A percentile compares a stretch with the other conserved stretches of the same genome.
phyloP scores from a whole-genome alignment of 139 green algal species.

The Closterium sp. region DNA sequence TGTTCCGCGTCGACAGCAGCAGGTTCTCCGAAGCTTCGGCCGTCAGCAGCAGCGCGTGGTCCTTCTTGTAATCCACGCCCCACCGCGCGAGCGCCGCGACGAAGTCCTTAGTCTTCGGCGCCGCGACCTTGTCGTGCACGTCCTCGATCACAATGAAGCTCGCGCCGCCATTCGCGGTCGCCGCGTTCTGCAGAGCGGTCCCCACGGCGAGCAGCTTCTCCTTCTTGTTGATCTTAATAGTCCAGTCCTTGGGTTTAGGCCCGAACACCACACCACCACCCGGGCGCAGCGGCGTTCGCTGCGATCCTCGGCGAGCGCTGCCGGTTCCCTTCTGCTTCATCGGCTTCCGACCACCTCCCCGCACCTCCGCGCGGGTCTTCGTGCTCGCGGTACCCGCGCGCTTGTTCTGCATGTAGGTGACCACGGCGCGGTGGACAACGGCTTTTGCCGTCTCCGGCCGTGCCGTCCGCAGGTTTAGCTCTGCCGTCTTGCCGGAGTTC shows the following conservation, averaged over 20 bases:
- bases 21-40: constrained; percentile 63
- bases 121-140: constrained; percentile 56
- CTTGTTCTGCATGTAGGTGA: constrained; percentile 43
- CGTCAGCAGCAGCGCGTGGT: constrained; percentile 74
- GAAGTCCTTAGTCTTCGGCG: constrained; percentile 82
- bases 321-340: constrained; percentile 97
- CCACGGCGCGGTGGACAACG: constrained; percentile 39
- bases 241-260: constrained; percentile 97
- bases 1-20: constrained; percentile 71
- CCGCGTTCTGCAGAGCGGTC: constrained; percentile 89
- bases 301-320: constrained; percentile 82
- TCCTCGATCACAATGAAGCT: constrained; percentile 84
- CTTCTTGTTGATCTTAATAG: constrained; percentile 99
- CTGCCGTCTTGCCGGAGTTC: constrained; percentile 18
- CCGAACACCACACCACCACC: constrained; percentile 95
- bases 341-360: constrained; percentile 94
- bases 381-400: constrained; percentile 87
- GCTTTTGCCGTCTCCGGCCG: constrained; percentile 30
- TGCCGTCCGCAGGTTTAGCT: constrained; percentile 34
- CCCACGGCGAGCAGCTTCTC: constrained; percentile 88
- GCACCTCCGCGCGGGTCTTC: constrained; percentile 86
- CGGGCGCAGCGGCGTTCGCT: constrained; percentile 76
- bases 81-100: constrained; percentile 61
- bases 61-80: constrained; percentile 51
- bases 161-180: constrained; percentile 19